Percentiles rank a stretch among this genome's conserved stretches.
Evolutionary conservation across 371 early-diverging fungal species (phyloP).

Genomic region (Mortierella sp.): DNA sequence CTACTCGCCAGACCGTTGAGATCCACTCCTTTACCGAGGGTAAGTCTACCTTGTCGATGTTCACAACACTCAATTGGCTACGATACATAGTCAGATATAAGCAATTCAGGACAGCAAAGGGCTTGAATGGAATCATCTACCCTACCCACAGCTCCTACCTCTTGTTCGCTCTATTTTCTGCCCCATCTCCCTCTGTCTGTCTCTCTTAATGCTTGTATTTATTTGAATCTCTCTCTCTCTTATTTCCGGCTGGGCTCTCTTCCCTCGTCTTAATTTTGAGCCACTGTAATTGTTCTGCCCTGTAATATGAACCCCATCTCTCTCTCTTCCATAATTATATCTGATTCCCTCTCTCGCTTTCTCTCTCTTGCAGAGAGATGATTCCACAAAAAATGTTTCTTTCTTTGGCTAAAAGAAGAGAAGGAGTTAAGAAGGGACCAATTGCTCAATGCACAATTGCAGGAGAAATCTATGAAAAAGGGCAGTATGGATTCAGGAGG

Average conservation of each 20-base stretch:
- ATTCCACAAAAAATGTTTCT: neutral
- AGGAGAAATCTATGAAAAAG: slow-evolving; percentile 16
- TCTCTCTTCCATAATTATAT: neutral
- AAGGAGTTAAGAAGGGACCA: slow-evolving; percentile 8
- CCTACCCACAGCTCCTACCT: neutral
- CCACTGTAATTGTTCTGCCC: slow-evolving; percentile 5
- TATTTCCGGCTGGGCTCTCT: slow-evolving; percentile 36
- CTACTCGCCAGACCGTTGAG: slow-evolving; percentile 86
- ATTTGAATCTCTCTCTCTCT: slow-evolving; percentile 14
- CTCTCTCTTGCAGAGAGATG: neutral
- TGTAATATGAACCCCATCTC: slow-evolving; percentile 5
- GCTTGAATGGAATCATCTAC: neutral
- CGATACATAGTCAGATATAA: neutral
- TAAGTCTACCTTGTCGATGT: slow-evolving; percentile 45
- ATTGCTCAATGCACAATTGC: neutral
- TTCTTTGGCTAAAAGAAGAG: slow-evolving; percentile 1
- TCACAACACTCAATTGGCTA: neutral
- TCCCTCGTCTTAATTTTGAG: slow-evolving; percentile 15
- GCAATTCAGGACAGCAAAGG: neutral
- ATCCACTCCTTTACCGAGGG: slow-evolving; percentile 86
- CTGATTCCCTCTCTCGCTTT: slow-evolving; percentile 1
- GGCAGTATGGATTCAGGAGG: slow-evolving; percentile 38
- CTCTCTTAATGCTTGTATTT: slow-evolving; percentile 6
- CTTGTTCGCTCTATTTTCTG: neutral
- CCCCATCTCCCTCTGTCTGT: slow-evolving; percentile 6